These are phyloP conservation scores for Acanthamoeba culbertsoni DNA, from an alignment of 208 protist genomes.

Conservation along the genomic window DNA sequence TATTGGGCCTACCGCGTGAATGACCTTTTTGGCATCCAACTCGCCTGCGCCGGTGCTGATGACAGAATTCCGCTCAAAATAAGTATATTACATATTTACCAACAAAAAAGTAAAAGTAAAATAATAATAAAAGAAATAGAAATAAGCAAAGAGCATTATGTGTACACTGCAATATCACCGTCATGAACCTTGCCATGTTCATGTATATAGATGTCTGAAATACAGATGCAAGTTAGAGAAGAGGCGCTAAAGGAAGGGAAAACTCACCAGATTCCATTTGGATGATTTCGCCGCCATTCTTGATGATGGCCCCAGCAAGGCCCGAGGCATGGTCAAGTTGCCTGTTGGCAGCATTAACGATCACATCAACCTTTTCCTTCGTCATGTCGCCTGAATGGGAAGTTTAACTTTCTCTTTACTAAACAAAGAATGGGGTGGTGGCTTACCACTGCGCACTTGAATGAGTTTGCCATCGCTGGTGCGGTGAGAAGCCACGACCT, in stretches of 20 bases:
- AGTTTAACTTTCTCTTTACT: no score
- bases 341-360: conserved; percentile 44
- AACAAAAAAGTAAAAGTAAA: no score
- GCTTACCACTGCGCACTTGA: conserved; percentile 6
- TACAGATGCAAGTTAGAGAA: not conserved
- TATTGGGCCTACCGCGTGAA: conserved; percentile 48
- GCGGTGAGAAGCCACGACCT: not conserved
- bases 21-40: conserved; percentile 19
- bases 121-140: no score
- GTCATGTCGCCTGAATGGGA: not conserved
- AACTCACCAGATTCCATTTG: not conserved
- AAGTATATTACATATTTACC: not conserved
- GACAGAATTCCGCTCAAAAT: not conserved
- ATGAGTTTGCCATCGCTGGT: not conserved
- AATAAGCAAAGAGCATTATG: not conserved
- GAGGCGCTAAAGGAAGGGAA: not conserved
- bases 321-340: conserved; percentile 43
- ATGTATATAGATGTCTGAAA: not conserved
- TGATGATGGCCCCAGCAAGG: conserved; percentile 31
- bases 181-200: conserved; percentile 31
- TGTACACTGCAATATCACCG: conserved; percentile 25
- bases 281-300: conserved; percentile 36
- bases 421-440: not conserved
- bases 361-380: conserved; percentile 2
- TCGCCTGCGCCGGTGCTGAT: conserved; percentile 6